Evolutionary conservation across 2,329 filamentous ascomycete species (phyloP).

Genomic region (Sporothrix mexicana): DNA sequence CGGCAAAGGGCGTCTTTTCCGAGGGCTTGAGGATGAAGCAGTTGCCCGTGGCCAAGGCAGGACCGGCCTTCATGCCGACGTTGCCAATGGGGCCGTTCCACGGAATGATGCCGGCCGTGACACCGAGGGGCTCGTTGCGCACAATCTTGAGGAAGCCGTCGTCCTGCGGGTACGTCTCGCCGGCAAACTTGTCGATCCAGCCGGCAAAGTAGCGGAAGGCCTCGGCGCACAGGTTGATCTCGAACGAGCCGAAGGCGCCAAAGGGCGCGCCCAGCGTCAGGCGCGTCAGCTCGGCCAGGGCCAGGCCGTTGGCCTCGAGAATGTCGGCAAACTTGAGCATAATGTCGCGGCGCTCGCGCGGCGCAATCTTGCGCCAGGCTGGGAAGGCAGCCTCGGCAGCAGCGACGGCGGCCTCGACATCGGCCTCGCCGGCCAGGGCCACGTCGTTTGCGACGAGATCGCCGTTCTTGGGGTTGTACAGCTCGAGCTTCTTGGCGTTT

Average conservation of each 20-base stretch:
- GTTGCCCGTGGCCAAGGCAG: constrained; percentile 51
- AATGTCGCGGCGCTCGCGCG: constrained; percentile 64
- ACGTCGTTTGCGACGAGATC: constrained; percentile 57
- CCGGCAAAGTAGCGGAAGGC: constrained; percentile 51
- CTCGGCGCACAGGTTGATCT: constrained; percentile 56
- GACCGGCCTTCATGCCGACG: constrained; percentile 49
- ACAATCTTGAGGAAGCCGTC: constrained; percentile 54
- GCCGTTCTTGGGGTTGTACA: constrained; percentile 57
- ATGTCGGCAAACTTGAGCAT: constrained; percentile 54
- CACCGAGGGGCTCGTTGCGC: constrained; percentile 45
- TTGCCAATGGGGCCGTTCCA: constrained; percentile 50
- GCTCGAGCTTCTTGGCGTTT: constrained; percentile 52
- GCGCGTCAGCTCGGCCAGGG: constrained; percentile 49
- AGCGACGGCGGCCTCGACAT: constrained; percentile 72
- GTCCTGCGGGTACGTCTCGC: constrained; percentile 50
- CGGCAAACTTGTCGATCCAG: constrained; percentile 50
- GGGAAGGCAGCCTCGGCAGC: constrained; percentile 75
- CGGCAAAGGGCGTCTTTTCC: constrained; percentile 50
- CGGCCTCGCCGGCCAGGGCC: constrained; percentile 51
- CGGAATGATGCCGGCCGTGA: constrained; percentile 45
- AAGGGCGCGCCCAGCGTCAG: constrained; percentile 46
- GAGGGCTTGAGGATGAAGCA: constrained; percentile 52
- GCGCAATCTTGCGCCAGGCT: constrained; percentile 77
- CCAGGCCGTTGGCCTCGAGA: constrained; percentile 47
- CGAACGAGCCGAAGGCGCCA: constrained; percentile 52